phyloP scores from a whole-genome alignment of 495 filamentous ascomycete species.

The Aspergillus sclerotioniger region DNA sequence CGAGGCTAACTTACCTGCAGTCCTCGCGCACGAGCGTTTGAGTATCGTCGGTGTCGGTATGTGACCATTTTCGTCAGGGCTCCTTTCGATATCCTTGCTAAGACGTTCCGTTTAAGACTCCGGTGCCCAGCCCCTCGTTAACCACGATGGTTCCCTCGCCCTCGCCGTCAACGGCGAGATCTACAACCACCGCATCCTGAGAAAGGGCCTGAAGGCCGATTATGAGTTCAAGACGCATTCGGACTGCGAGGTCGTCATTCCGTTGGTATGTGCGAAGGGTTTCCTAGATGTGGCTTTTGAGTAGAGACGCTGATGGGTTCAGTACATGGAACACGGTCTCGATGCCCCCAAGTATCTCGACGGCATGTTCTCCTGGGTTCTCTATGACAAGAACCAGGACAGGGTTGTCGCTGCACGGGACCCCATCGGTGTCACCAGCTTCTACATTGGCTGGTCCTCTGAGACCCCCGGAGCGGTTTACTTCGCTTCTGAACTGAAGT shows the following conservation, averaged over 20 bases:
- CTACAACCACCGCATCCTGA: constrained; percentile 94
- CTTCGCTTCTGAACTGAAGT: constrained; percentile 97
- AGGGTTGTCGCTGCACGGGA: constrained; percentile 91
- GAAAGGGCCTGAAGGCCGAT: constrained; percentile 74
- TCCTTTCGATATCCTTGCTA: constrained; percentile 5
- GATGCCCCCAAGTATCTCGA: constrained; percentile 93
- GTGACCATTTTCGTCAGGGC: constrained; percentile 28
- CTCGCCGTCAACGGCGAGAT: constrained; percentile 99
- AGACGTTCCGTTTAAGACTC: constrained; percentile 58
- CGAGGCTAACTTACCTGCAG: constrained; percentile 49
- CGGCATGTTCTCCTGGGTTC: constrained; percentile 99
- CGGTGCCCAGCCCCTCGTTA: constrained; percentile 92
- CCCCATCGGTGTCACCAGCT: constrained; percentile 94
- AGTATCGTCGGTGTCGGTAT: constrained; percentile 96
- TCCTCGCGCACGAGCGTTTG: constrained; percentile 94
- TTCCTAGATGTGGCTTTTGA: not conserved
- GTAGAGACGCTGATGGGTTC: constrained; percentile 24
- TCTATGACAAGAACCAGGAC: constrained; percentile 91
- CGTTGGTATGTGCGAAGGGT: constrained; percentile 64
- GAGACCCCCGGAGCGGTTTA: constrained; percentile 79
- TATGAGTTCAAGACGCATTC: constrained; percentile 97
- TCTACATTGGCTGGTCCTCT: constrained; percentile 91
- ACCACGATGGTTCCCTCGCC: constrained; percentile 80
- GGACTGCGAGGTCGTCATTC: constrained; percentile 97
- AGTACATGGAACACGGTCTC: constrained; percentile 91